Evolutionary conservation across 495 filamentous ascomycete species (phyloP).

Genomic region (Xylaria curta): DNA sequence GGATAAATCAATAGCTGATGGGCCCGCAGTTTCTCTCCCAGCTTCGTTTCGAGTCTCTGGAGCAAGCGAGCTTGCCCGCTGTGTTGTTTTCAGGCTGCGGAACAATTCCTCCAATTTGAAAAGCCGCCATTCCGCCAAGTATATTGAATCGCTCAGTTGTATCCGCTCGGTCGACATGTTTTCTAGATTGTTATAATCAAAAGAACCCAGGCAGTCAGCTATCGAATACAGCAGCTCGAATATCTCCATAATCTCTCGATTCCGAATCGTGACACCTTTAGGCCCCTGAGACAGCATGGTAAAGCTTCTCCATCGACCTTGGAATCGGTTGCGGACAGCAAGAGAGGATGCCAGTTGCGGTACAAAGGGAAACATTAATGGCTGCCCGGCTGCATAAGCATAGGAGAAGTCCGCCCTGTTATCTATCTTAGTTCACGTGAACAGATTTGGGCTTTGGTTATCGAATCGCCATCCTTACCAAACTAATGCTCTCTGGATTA

Average conservation of each 20-base stretch:
- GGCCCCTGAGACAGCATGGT: slow-evolving; percentile 30
- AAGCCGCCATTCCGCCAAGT: slow-evolving; percentile 40
- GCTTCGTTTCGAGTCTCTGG: slow-evolving; percentile 23
- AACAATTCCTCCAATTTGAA: slow-evolving; percentile 35
- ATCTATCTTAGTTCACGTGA: slow-evolving; percentile 15
- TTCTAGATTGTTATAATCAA: slow-evolving; percentile 37
- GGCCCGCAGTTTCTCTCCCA: slow-evolving; percentile 10
- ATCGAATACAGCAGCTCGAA: slow-evolving; percentile 39
- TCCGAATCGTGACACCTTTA: slow-evolving; percentile 32
- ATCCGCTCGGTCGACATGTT: slow-evolving; percentile 34
- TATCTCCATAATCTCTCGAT: slow-evolving; percentile 36
- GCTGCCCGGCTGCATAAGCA: slow-evolving; percentile 36
- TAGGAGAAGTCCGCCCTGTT: slow-evolving; percentile 42
- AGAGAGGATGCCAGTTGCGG: slow-evolving; percentile 39
- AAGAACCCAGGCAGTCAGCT: slow-evolving; percentile 37
- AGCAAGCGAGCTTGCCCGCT: slow-evolving; percentile 25
- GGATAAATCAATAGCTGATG: slow-evolving; percentile 35
- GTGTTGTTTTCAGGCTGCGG: slow-evolving; percentile 28
- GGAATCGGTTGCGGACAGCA: slow-evolving; percentile 34
- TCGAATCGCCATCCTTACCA: slow-evolving; percentile 31
- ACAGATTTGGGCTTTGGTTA: slow-evolving; percentile 3
- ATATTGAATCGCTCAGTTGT: slow-evolving; percentile 42
- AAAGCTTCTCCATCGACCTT: slow-evolving; percentile 30
- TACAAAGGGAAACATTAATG: slow-evolving; percentile 40
- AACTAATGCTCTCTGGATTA: slow-evolving; percentile 40